Evolutionary conservation across 2,329 filamentous ascomycete genomes (phyloP).

Genomic region (Aspergillus proliferans): DNA sequence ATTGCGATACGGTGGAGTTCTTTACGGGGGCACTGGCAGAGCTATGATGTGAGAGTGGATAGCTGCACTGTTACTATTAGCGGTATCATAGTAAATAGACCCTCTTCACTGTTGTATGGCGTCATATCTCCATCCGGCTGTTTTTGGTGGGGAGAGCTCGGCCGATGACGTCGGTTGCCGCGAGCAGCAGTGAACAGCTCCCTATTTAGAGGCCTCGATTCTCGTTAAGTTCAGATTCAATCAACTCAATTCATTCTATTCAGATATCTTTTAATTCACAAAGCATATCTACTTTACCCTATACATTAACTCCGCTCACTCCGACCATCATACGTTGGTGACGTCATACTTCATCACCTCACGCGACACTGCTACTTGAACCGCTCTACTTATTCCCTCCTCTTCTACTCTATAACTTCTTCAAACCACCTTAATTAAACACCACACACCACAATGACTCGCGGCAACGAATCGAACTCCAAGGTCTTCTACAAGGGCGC

Average conservation of each 20-base stretch:
- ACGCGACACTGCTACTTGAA: background rate
- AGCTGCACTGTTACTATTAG: no score
- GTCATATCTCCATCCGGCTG: no score
- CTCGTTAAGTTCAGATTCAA: no score
- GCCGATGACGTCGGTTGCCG: no score
- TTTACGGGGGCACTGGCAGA: background rate
- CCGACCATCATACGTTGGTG: constrained; percentile 5
- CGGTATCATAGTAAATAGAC: no score
- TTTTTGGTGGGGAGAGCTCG: no score
- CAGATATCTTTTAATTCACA: background rate
- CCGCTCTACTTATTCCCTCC: background rate
- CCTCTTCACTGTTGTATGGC: no score
- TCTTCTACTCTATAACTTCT: background rate
- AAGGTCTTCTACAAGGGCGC: constrained; percentile 84
- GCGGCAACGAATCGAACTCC: constrained; percentile 62
- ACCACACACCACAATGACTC: constrained; percentile 50
- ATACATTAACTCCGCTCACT: constrained; percentile 6
- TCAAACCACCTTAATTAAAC: background rate
- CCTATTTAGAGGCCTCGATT: background rate
- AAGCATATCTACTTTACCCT: background rate
- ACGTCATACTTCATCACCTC: constrained; percentile 20
- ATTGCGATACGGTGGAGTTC: background rate
- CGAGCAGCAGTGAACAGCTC: no score
- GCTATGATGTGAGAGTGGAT: background rate
- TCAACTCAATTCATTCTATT: background rate